Conservation (phyloP, 2,329 filamentous ascomycete genomes). For the Trichoderma sp. region DNA sequence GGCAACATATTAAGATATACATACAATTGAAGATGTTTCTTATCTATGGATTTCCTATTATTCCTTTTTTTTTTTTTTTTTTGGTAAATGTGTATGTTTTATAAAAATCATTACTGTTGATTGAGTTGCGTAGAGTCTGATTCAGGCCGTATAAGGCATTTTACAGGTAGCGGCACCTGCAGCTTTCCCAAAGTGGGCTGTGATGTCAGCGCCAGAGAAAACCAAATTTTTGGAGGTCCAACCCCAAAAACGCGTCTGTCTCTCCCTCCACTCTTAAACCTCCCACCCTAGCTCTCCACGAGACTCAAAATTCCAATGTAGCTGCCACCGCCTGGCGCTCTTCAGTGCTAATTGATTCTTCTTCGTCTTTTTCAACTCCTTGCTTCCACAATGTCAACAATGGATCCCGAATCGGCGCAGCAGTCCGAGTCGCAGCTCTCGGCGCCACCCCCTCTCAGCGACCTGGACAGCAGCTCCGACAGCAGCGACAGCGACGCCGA, state of each 20-base stretch:
- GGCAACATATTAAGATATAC: conserved; percentile 9
- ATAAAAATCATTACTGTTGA: too few species aligned
- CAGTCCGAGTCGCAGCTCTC: conserved; percentile 38
- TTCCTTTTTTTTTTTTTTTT: background rate
- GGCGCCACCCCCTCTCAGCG: conserved; percentile 31
- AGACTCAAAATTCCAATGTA: conserved; percentile 14
- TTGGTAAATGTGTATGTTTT: background rate
- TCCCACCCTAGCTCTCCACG: background rate
- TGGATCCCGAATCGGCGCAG: conserved; percentile 36
- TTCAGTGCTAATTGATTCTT: background rate
- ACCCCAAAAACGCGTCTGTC: conserved; percentile 19
- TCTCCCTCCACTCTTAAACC: background rate
- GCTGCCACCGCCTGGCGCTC: background rate
- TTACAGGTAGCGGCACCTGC: background rate
- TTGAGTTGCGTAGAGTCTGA: too few species aligned
- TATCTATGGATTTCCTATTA: background rate
- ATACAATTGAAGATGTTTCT: background rate
- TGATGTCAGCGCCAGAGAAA: conserved; percentile 21
- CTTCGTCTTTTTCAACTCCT: background rate
- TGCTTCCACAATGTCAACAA: conserved; percentile 26
- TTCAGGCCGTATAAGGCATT: too few species aligned
- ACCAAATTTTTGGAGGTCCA: conserved; percentile 13
- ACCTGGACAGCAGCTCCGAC: conserved; percentile 29
- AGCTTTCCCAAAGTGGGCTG: background rate
- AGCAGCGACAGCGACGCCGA: conserved; percentile 34